A percentile compares a stretch with the other conserved stretches of the same genome.
Conservation (phyloP, 345 rosid species). For the Linum lewisii region DNA sequence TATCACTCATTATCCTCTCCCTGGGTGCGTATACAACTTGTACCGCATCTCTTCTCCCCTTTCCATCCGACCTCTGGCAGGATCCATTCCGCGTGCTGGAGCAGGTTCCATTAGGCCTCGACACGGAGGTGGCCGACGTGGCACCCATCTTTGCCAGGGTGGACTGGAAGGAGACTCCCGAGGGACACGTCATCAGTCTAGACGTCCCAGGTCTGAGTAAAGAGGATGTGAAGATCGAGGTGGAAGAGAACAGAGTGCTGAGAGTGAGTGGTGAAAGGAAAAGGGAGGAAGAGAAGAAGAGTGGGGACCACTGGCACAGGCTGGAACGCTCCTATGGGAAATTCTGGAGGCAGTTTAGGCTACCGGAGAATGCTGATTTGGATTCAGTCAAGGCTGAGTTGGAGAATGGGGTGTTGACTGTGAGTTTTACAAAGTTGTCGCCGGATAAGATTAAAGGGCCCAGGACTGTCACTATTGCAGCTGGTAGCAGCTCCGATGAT, state of each 20-base stretch:
- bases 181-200: constrained; percentile 48
- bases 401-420: constrained; percentile 57
- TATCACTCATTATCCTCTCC: neutral
- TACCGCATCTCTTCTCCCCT: constrained; percentile 33
- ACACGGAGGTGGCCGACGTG: constrained; percentile 30
- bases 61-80: constrained; percentile 31
- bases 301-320: constrained; percentile 71
- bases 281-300: constrained; percentile 46
- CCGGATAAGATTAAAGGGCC: constrained; percentile 55
- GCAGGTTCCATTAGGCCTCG: constrained; percentile 44
- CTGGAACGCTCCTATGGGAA: constrained; percentile 66
- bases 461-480: constrained; percentile 41
- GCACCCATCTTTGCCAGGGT: constrained; percentile 45
- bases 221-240: constrained; percentile 72
- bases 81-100: constrained; percentile 66
- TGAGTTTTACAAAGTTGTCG: constrained; percentile 47
- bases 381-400: constrained; percentile 58
- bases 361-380: constrained; percentile 68
- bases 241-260: constrained; percentile 53
- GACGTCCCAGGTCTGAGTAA: constrained; percentile 72
- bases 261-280: constrained; percentile 74
- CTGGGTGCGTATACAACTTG: neutral
- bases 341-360: constrained; percentile 70
- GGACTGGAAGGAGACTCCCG: constrained; percentile 84
- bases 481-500: constrained; percentile 17